phyloP scores from a whole-genome alignment of 371 early-diverging fungal species.

The Mortierella sp. region DNA sequence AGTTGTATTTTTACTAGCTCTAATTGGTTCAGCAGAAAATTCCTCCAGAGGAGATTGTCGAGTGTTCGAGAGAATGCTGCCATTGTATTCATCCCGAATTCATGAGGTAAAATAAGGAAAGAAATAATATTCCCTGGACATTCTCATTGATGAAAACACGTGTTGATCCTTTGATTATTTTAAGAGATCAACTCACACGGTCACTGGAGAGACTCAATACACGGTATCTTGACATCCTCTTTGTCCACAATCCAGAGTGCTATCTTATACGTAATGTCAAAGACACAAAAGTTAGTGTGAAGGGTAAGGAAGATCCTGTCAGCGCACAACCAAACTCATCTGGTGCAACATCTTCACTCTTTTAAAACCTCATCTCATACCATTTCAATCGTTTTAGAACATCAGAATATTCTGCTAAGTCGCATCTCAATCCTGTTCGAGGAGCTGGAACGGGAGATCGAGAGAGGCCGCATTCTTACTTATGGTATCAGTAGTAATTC shows the following conservation, averaged over 20 bases:
- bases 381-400: slow-evolving; percentile 11
- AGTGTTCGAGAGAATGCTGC: slow-evolving; percentile 41
- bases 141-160: background rate
- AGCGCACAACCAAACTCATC: background rate
- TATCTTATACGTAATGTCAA: slow-evolving; percentile 44
- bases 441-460: slow-evolving; percentile 51
- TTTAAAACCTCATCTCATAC: background rate
- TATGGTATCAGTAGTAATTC: slow-evolving; percentile 57
- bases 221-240: slow-evolving; percentile 39
- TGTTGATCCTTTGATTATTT: background rate
- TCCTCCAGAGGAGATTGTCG: slow-evolving; percentile 51
- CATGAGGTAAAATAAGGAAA: slow-evolving; percentile 31
- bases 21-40: slow-evolving; percentile 18
- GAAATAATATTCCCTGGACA: background rate
- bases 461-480: slow-evolving; percentile 43
- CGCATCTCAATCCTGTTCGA: slow-evolving; percentile 42
- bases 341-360: background rate
- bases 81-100: slow-evolving; percentile 57
- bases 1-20: background rate
- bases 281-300: slow-evolving; percentile 25
- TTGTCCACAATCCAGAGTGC: slow-evolving; percentile 53
- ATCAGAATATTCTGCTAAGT: slow-evolving; percentile 35
- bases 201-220: slow-evolving; percentile 42
- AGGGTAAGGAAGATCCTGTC: slow-evolving; percentile 16
- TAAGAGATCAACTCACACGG: slow-evolving; percentile 49